These are phyloP conservation scores for Pyrus hybrid DNA, from an alignment of 331 rosid species.

Conservation along the genomic window DNA sequence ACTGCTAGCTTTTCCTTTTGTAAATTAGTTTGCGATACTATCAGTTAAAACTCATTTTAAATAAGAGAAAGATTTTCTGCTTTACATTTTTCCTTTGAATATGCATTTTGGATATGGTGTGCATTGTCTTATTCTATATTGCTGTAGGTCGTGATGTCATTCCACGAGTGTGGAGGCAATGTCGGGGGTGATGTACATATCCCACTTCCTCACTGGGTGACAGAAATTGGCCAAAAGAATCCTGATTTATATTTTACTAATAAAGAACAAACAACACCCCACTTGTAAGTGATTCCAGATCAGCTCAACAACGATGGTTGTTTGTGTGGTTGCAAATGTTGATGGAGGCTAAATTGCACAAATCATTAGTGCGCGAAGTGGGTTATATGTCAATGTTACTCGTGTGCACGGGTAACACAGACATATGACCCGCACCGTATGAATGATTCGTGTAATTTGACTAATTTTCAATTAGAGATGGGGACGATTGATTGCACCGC, in stretches of 20 bases:
- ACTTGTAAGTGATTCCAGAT: background rate
- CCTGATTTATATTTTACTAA: conserved; percentile 91
- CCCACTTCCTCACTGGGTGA: conserved; percentile 92
- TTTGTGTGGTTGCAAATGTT: background rate
- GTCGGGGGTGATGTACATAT: conserved; percentile 95
- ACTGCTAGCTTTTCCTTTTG: background rate
- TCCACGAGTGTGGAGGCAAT: conserved; percentile 96
- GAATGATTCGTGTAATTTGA: no score
- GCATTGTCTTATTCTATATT: background rate
- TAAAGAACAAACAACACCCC: conserved; percentile 29
- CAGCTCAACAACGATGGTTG: background rate
- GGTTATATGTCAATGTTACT: background rate
- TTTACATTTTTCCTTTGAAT: background rate
- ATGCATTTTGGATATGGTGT: background rate
- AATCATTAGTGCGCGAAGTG: background rate
- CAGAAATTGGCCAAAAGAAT: conserved; percentile 86
- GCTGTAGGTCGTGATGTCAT: conserved; percentile 74
- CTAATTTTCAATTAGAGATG: no score
- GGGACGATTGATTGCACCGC: no score
- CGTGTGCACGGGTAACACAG: background rate
- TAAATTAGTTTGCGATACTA: background rate
- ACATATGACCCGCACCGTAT: background rate
- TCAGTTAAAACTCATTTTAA: background rate
- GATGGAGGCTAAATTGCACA: background rate
- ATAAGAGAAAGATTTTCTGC: background rate